These are phyloP conservation scores for Metschnikowia reukaufii DNA, from an alignment of 805 yeast species.

Conservation along the genomic window DNA sequence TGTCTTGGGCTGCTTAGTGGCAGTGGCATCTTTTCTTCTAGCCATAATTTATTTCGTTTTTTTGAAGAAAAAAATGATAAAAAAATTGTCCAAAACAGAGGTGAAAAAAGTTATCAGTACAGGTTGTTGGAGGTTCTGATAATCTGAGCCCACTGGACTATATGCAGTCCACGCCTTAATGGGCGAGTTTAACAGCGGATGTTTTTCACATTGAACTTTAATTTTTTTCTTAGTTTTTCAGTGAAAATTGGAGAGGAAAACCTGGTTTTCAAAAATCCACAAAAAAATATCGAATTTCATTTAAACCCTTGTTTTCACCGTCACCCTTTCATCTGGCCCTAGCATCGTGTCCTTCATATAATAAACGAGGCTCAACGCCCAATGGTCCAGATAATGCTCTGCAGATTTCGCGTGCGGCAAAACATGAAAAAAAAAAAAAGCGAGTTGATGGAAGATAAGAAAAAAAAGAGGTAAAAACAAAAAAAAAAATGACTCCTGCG, in stretches of 20 bases:
- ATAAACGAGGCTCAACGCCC: background rate
- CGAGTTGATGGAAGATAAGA: background rate
- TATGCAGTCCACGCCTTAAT: background rate
- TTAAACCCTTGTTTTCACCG: background rate
- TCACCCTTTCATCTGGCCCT: background rate
- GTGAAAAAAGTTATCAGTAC: background rate
- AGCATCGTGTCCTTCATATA: background rate
- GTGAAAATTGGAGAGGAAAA: too few species aligned
- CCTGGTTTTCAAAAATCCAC: too few species aligned
- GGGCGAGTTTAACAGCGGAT: too few species aligned
- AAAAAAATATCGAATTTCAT: too few species aligned
- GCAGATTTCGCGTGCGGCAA: constrained; percentile 1
- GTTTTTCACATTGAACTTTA: too few species aligned
- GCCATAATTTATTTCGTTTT: constrained; percentile 13
- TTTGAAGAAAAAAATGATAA: background rate
- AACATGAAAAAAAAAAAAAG: background rate
- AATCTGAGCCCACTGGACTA: background rate
- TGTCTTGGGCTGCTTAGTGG: constrained; percentile 6
- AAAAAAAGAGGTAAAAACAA: background rate
- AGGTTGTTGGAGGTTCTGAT: background rate
- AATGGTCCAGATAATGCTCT: background rate
- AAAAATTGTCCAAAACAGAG: constrained; percentile 9
- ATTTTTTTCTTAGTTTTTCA: too few species aligned
- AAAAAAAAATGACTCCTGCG: constrained; percentile 23
- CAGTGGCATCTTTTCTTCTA: constrained; percentile 15